Conservation (phyloP, 768 basidiomycete genomes). For the Pisolithus microcarpus region DNA sequence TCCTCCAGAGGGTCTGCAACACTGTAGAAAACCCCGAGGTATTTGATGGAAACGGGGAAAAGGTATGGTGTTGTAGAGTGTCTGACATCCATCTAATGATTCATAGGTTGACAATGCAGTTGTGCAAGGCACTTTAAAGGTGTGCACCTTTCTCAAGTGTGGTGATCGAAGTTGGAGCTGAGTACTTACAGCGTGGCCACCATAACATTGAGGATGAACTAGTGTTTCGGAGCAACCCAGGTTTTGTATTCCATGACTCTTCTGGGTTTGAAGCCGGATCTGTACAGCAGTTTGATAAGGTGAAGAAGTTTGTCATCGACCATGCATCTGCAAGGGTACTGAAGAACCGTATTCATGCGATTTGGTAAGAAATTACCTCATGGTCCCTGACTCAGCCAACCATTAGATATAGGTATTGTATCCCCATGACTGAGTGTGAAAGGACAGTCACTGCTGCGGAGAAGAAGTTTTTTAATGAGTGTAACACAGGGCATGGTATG, state of each 20-base stretch:
- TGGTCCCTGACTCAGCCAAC: neutral
- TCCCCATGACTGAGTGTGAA: slow-evolving; percentile 19
- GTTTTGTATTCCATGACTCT: slow-evolving; percentile 38
- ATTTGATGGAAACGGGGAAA: slow-evolving; percentile 10
- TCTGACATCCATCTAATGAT: neutral
- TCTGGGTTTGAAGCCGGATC: slow-evolving; percentile 33
- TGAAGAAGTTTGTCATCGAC: slow-evolving; percentile 26
- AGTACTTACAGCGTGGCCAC: slow-evolving; percentile 12
- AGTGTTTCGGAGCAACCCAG: slow-evolving; percentile 23
- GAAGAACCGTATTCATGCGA: slow-evolving; percentile 29
- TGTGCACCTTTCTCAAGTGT: neutral
- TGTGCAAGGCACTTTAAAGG: neutral
- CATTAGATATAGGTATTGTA: slow-evolving; percentile 30
- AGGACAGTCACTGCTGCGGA: slow-evolving; percentile 25
- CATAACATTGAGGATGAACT: slow-evolving; percentile 28
- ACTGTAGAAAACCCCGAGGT: slow-evolving; percentile 27
- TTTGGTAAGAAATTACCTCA: slow-evolving; percentile 26
- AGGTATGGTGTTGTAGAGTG: slow-evolving; percentile 6
- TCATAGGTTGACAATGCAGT: neutral
- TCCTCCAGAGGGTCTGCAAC: slow-evolving; percentile 33
- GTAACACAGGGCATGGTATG: slow-evolving; percentile 9
- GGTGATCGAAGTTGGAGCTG: neutral
- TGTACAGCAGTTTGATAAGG: slow-evolving; percentile 19
- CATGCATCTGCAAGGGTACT: slow-evolving; percentile 12
- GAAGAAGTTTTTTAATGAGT: slow-evolving; percentile 24